phyloP scores from a whole-genome alignment of 208 protist genomes.

The Herpetomonas tarakana region DNA sequence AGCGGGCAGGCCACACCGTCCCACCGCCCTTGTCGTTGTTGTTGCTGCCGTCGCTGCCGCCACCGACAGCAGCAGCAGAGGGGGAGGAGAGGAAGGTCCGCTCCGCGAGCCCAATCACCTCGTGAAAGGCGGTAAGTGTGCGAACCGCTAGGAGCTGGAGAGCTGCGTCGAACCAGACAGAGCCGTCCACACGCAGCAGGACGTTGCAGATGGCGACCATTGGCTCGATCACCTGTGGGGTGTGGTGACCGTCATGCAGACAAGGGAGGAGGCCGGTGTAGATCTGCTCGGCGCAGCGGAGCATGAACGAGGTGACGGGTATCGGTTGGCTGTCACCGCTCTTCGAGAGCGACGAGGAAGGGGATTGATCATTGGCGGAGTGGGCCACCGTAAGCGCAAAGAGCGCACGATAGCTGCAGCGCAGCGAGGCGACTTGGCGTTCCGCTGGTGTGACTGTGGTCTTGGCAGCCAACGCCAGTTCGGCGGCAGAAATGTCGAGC shows the following conservation, averaged over 20 bases:
- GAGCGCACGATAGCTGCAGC: constrained; percentile 40
- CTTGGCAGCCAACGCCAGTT: constrained; percentile 6
- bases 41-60: neutral
- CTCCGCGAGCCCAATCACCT: constrained; percentile 12
- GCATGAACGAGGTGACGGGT: constrained; percentile 11
- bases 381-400: constrained; percentile 45
- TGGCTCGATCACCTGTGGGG: constrained; percentile 39
- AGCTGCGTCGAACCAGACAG: constrained; percentile 47
- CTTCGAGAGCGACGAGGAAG: constrained; percentile 11
- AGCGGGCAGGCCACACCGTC: neutral
- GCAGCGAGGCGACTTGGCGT: constrained; percentile 23
- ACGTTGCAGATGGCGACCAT: constrained; percentile 63
- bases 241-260: constrained; percentile 34
- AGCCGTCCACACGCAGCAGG: constrained; percentile 6
- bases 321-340: constrained; percentile 6
- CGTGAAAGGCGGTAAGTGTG: constrained; percentile 40
- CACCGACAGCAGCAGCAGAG: neutral
- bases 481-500: constrained; percentile 19
- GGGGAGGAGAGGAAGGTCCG: neutral
- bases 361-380: too few species aligned
- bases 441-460: neutral
- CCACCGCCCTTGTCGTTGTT: neutral
- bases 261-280: constrained; percentile 42
- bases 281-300: constrained; percentile 41
- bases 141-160: constrained; percentile 70